Conservation (phyloP, 805 yeast species). For the Candida orba region DNA sequence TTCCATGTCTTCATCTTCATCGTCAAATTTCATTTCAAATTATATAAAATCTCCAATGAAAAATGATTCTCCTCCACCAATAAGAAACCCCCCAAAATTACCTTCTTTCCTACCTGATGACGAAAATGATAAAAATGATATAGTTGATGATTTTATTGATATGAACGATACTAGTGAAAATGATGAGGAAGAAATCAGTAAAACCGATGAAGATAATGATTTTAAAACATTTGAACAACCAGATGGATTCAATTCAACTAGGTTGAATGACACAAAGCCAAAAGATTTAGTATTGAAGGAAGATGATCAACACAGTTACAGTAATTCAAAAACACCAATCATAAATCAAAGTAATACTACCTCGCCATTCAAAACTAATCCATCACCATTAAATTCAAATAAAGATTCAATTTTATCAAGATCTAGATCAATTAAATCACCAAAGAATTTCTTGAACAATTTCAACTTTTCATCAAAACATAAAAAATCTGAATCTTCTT, state of each 20-base stretch:
- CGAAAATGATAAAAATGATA: conserved; percentile 9
- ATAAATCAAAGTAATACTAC: not conserved
- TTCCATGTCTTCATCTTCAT: conserved; percentile 17
- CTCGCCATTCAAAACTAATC: conserved; percentile 7
- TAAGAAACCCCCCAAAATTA: conserved; percentile 11
- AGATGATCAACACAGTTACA: not conserved
- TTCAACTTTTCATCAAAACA: conserved; percentile 18
- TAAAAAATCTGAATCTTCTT: conserved; percentile 20
- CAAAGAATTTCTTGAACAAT: conserved; percentile 19
- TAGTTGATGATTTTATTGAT: conserved; percentile 18
- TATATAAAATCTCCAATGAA: conserved; percentile 12
- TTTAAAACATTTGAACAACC: conserved; percentile 5
- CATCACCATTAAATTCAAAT: not conserved
- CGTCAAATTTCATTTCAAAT: conserved; percentile 18
- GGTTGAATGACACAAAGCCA: not conserved
- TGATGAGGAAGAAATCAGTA: not conserved
- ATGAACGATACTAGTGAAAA: conserved; percentile 14
- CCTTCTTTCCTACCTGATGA: conserved; percentile 7
- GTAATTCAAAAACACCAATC: not conserved
- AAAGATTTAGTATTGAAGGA: not conserved
- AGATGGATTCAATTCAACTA: not conserved
- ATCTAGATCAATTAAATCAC: conserved; percentile 20
- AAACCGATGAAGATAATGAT: not conserved
- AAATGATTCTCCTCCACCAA: conserved; percentile 17
- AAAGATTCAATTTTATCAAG: conserved; percentile 6